These are phyloP conservation scores for Pilaira anomala DNA, from an alignment of 192 early-diverging fungal species.

Conservation along the genomic window DNA sequence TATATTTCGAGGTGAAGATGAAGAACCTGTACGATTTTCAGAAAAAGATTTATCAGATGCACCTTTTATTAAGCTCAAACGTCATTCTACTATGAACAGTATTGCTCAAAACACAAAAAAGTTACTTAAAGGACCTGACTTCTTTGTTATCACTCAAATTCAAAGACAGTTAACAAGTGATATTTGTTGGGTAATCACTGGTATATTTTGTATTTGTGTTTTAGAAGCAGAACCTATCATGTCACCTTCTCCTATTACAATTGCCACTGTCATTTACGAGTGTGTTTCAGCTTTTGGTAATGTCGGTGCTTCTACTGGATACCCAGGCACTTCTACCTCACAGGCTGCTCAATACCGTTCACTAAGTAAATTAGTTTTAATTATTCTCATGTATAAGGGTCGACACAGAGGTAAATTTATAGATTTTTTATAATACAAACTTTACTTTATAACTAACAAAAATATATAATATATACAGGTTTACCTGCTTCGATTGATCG, in stretches of 20 bases:
- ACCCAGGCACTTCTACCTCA: conserved; percentile 24
- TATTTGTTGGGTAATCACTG: conserved; percentile 32
- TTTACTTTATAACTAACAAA: not conserved
- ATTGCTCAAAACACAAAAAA: conserved; percentile 9
- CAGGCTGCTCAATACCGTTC: conserved; percentile 24
- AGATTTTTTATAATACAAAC: not conserved
- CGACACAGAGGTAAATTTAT: conserved; percentile 31
- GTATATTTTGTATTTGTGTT: conserved; percentile 29
- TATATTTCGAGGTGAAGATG: conserved; percentile 25
- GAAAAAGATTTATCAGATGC: conserved; percentile 3
- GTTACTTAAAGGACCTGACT: conserved; percentile 28
- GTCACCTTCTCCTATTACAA: conserved; percentile 29
- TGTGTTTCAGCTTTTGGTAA: conserved; percentile 36
- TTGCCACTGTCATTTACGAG: conserved; percentile 30
- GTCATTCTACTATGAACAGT: conserved; percentile 19
- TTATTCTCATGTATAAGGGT: conserved; percentile 32
- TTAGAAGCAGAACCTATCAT: conserved; percentile 30
- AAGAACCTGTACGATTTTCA: conserved; percentile 15
- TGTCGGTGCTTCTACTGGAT: conserved; percentile 33
- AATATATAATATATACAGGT: conserved; percentile 14
- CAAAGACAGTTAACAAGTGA: conserved; percentile 37
- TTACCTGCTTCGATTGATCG: conserved; percentile 38
- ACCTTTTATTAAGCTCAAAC: conserved; percentile 1
- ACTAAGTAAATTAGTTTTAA: conserved; percentile 31
- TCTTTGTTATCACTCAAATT: conserved; percentile 39